phyloP scores from a whole-genome alignment of 352 stramenopile species.

The Pelagophyceae sp. region DNA sequence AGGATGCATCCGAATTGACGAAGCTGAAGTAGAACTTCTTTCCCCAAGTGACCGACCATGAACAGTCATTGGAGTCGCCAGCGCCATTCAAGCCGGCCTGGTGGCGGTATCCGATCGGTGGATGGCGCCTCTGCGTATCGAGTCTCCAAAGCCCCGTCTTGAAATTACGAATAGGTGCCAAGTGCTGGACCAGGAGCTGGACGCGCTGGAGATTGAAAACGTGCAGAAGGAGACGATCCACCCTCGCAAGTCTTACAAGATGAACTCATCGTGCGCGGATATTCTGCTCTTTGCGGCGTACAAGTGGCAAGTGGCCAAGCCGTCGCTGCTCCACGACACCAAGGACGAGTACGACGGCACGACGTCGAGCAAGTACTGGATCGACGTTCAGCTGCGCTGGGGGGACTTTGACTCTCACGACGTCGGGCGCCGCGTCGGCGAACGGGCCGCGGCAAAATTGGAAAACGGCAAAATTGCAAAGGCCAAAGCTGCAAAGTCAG shows the following conservation, averaged over 20 bases:
- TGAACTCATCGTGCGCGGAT: constrained; percentile 99
- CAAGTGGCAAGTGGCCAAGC: constrained; percentile 90
- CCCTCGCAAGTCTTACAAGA: constrained; percentile 99
- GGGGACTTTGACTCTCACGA: constrained; percentile 99
- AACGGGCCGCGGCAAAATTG: too few species aligned
- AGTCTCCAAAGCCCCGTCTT: background rate
- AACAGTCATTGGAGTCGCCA: too few species aligned
- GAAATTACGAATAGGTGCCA: too few species aligned
- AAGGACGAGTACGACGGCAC: constrained; percentile 94
- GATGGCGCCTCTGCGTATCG: background rate
- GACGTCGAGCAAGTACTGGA: constrained; percentile 99
- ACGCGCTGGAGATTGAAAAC: constrained; percentile 98
- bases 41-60: too few species aligned
- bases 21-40: too few species aligned
- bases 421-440: too few species aligned
- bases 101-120: background rate
- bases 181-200: constrained; percentile 98
- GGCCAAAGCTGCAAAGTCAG: too few species aligned
- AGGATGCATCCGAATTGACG: too few species aligned
- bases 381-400: constrained; percentile 99
- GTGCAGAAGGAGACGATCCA: constrained; percentile 99
- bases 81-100: too few species aligned
- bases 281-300: constrained; percentile 96
- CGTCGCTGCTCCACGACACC: constrained; percentile 77
- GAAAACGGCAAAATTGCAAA: too few species aligned